Conservation (phyloP, 805 yeast species). For the Saccharomycopsis sp. region DNA sequence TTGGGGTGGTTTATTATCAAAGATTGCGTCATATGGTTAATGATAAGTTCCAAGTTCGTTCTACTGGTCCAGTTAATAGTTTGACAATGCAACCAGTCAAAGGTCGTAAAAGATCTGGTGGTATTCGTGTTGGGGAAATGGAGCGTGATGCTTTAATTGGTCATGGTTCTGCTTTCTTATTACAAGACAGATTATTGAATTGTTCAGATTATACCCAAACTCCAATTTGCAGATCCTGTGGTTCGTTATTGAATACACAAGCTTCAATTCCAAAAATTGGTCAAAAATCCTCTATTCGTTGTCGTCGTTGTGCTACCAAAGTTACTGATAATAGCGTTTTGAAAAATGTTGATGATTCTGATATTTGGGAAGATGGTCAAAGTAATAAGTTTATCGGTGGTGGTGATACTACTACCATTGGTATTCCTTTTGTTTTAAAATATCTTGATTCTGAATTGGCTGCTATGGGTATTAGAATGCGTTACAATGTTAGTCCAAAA, state of each 20-base stretch:
- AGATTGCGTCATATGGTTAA: conserved; percentile 99
- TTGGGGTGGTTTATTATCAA: conserved; percentile 96
- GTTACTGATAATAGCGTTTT: conserved; percentile 33
- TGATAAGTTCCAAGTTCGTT: conserved; percentile 98
- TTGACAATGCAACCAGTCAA: conserved; percentile 99
- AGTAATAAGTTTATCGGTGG: conserved; percentile 92
- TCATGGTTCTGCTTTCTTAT: conserved; percentile 90
- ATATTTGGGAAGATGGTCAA: conserved; percentile 95
- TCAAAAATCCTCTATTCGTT: conserved; percentile 61
- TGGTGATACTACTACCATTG: conserved; percentile 85
- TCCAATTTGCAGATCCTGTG: conserved; percentile 84
- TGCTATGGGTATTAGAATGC: conserved; percentile 94
- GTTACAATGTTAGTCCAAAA: conserved; percentile 11
- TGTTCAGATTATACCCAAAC: conserved; percentile 95
- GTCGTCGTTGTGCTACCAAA: conserved; percentile 82
- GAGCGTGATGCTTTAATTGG: conserved; percentile 99
- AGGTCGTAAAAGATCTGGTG: conserved; percentile 98
- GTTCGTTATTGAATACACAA: conserved; percentile 84
- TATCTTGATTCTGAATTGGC: conserved; percentile 90
- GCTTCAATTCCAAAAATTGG: conserved; percentile 88
- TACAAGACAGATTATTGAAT: conserved; percentile 90
- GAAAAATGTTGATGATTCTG: conserved; percentile 52
- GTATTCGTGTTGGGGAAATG: conserved; percentile 99
- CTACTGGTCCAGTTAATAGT: conserved; percentile 96
- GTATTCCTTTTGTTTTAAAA: conserved; percentile 92